Evolutionary conservation across 1,284 basidiomycete species (phyloP).

Genomic region (Ustilago cynodontis): DNA sequence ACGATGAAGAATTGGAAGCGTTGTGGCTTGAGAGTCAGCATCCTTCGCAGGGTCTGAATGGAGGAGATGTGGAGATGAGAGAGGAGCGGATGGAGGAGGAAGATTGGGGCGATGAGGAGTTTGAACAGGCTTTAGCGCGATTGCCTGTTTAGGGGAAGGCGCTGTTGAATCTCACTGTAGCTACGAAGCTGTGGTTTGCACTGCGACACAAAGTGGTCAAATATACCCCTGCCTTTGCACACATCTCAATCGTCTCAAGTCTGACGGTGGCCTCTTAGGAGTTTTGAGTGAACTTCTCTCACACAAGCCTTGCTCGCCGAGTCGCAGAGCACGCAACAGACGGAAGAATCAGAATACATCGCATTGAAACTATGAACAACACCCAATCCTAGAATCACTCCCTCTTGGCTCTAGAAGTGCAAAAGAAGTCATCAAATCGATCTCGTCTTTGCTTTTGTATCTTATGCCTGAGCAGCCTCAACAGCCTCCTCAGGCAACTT

Average conservation of each 20-base stretch:
- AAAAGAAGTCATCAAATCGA: background rate
- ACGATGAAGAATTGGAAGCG: slow-evolving; percentile 38
- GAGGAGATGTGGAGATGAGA: background rate
- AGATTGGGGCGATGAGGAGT: slow-evolving; percentile 14
- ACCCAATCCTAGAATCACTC: no score
- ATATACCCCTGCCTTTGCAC: no score
- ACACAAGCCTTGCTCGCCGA: no score
- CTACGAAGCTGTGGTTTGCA: no score
- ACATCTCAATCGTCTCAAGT: no score
- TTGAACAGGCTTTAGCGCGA: slow-evolving; percentile 25
- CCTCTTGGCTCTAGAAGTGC: no score
- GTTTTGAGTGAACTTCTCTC: no score
- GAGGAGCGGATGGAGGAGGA: slow-evolving; percentile 6
- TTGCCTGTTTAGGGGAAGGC: slow-evolving; percentile 11
- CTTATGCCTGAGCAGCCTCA: slow-evolving; percentile 17
- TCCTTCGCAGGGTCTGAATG: background rate
- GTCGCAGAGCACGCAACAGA: background rate
- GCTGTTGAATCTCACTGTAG: no score
- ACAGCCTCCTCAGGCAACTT: slow-evolving; percentile 19
- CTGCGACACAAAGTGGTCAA: no score
- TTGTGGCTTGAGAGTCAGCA: slow-evolving; percentile 35
- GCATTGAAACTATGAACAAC: background rate
- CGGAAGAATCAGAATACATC: background rate
- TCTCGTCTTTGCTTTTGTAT: background rate
- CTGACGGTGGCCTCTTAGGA: no score